Evolutionary conservation across 495 filamentous ascomycete species (phyloP).

Genomic region (Bathelium albidoporum): DNA sequence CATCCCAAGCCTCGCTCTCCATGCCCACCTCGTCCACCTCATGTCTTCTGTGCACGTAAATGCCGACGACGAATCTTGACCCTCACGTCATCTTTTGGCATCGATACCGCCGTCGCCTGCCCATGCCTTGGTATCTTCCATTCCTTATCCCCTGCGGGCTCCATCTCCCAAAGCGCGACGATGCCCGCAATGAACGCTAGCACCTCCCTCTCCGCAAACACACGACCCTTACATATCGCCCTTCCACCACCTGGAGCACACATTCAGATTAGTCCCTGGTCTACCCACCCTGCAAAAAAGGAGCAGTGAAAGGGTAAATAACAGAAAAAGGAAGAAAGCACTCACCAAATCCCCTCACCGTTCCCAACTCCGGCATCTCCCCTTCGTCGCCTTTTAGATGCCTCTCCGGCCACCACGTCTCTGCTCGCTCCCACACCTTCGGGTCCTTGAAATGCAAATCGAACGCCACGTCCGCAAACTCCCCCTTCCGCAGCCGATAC

Average conservation of each 20-base stretch:
- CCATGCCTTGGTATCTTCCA: slow-evolving; percentile 27
- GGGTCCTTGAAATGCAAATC: slow-evolving; percentile 42
- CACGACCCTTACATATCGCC: slow-evolving; percentile 28
- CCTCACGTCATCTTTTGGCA: slow-evolving; percentile 21
- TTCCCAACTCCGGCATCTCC: slow-evolving; percentile 23
- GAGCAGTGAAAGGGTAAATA: too few species aligned
- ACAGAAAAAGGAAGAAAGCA: not conserved
- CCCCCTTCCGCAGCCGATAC: slow-evolving; percentile 40
- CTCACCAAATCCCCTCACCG: slow-evolving; percentile 37
- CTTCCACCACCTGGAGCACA: slow-evolving; percentile 19
- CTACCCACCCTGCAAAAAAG: too few species aligned
- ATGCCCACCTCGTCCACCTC: not conserved
- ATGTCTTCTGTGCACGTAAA: not conserved
- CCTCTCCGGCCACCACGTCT: slow-evolving; percentile 42
- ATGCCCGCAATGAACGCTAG: slow-evolving; percentile 31
- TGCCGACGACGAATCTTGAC: slow-evolving; percentile 10
- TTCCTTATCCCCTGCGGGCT: slow-evolving; percentile 20
- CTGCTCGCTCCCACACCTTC: slow-evolving; percentile 38
- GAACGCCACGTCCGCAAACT: slow-evolving; percentile 40
- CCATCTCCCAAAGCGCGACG: slow-evolving; percentile 33
- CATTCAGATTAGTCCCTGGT: not conserved
- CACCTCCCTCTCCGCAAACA: slow-evolving; percentile 30
- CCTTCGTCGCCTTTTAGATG: slow-evolving; percentile 34
- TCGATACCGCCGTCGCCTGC: slow-evolving; percentile 23
- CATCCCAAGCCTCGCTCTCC: too few species aligned